phyloP scores from a whole-genome alignment of 306 rosid genomes.

The Vigna nakashimae region DNA sequence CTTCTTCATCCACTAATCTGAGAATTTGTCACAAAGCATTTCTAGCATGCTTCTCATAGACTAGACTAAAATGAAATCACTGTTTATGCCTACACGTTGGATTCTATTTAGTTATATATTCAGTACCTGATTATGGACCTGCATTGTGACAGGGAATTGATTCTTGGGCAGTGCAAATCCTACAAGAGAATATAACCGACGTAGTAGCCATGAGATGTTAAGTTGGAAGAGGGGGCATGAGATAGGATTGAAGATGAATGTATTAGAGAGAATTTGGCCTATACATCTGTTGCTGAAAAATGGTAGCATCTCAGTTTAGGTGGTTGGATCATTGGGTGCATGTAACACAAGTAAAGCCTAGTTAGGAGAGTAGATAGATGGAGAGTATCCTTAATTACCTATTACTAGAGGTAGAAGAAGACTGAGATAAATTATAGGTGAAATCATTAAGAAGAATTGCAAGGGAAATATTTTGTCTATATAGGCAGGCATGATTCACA shows the following conservation, averaged over 20 bases:
- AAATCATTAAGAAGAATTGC: not conserved
- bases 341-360: too few species aligned
- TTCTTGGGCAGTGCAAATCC: not conserved
- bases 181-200: not conserved
- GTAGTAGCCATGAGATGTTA: not conserved
- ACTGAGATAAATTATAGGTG: not conserved
- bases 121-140: not conserved
- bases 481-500: not conserved
- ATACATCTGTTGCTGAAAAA: not conserved
- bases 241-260: not conserved
- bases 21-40: constrained; percentile 6
- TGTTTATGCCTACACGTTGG: not conserved
- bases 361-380: not conserved
- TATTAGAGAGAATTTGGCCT: not conserved
- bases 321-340: not conserved
- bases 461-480: not conserved
- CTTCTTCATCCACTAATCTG: constrained; percentile 20
- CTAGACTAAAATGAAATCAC: not conserved
- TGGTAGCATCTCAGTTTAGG: not conserved
- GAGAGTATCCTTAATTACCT: not conserved
- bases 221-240: not conserved
- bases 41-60: constrained; percentile 15
- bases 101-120: constrained; percentile 9
- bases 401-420: not conserved
- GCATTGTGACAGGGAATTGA: not conserved